These are phyloP conservation scores for Mucor circinelloides DNA, from an alignment of 371 early-diverging fungal species.

Conservation along the genomic window DNA sequence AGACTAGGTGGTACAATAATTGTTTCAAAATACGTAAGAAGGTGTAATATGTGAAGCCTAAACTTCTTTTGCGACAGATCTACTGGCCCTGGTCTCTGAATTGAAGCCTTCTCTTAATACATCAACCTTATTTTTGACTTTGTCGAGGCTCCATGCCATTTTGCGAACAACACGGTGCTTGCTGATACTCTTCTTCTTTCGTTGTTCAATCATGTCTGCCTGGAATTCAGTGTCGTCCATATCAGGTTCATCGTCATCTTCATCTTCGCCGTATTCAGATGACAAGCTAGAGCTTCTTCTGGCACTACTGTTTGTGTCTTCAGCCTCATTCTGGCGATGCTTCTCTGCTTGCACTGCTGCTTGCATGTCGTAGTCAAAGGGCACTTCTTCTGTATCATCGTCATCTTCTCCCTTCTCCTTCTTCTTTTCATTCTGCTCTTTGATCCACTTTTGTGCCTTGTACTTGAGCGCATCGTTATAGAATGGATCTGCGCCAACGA, in stretches of 20 bases:
- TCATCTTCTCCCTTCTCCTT: background rate
- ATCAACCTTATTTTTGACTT: constrained; percentile 38
- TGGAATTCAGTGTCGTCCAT: constrained; percentile 19
- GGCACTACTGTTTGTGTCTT: background rate
- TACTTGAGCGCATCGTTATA: constrained; percentile 26
- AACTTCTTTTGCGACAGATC: constrained; percentile 38
- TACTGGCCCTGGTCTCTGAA: constrained; percentile 35
- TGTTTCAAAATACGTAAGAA: constrained; percentile 20
- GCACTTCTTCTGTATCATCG: background rate
- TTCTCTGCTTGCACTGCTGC: constrained; percentile 15
- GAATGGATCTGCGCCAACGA: constrained; percentile 46
- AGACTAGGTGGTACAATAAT: background rate
- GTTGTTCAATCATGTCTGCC: constrained; percentile 26
- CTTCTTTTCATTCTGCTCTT: constrained; percentile 22
- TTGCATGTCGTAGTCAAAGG: constrained; percentile 17
- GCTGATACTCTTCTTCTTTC: constrained; percentile 23
- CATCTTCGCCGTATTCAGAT: constrained; percentile 34
- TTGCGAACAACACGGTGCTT: constrained; percentile 39
- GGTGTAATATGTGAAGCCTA: constrained; percentile 5
- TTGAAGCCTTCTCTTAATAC: constrained; percentile 40
- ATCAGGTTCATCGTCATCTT: constrained; percentile 14
- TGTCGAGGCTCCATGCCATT: constrained; percentile 34
- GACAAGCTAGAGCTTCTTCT: constrained; percentile 19
- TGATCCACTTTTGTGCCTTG: constrained; percentile 40
- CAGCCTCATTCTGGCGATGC: background rate